Evolutionary conservation across 2,329 filamentous ascomycete genomes (phyloP), one percentile per base, ranked within the genome.

Genomic region (Xylariomycetidae sp.): DNA sequence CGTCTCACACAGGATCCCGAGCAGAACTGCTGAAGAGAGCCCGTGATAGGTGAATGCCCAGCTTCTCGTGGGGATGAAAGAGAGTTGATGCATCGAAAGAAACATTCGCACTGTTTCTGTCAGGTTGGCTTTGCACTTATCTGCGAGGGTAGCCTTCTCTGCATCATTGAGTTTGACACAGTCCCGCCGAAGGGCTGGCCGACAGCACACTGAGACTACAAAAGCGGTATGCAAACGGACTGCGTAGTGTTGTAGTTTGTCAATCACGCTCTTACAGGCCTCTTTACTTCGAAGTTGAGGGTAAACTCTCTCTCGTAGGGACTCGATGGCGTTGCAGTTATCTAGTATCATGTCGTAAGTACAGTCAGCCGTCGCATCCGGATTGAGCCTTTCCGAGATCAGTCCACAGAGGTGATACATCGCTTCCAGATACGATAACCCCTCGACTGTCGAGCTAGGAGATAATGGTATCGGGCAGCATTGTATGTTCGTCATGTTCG

Each of bases 1-100:
- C 2, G 77, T 80, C 44, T 81, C 77, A 30, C 72, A 74, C 2
- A 81, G 51, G 31, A 82, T 79, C 12, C 77, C 77, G 7, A 82
- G 69, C 4, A 82, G 62, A 4, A 82, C 66, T 1, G 78, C 78
- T 0, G 78, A 82, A 7, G 77, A 82, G 6, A 82, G 66, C 2
- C 78, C 77, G 46, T 82, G 77, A 37, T 82, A 82, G 1, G 78
- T 82, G 40, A 82, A 82, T 0, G 78, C 77, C 78, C 78, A 82
- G 36, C 75, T 81, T 16, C 78, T 65, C 0, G 78, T 82, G 1
- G 78, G 78, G 29, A 82, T 81, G 7, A 79, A 73, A 2, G 77
- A 81, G 18, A 82, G 60, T 42, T 80, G 77, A 53, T 82, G 77
- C 78, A 82, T 82, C 12, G 77, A 74, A 15, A 82, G 61, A 49